phyloP scores from a whole-genome alignment of 2,329 filamentous ascomycete species.

The Epichloe brachyelytri region DNA sequence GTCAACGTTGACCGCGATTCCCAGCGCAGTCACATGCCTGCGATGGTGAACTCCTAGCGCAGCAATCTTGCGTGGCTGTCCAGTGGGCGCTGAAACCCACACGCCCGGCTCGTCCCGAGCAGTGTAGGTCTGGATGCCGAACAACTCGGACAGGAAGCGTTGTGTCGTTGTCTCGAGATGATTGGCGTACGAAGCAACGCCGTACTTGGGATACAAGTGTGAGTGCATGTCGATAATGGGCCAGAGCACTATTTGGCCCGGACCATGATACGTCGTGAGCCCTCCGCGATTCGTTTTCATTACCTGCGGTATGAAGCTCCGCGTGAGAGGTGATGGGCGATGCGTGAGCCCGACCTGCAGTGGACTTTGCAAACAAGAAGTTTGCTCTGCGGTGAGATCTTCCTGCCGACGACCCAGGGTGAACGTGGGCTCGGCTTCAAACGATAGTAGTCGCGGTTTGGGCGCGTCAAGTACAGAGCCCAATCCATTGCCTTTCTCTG shows the following conservation, averaged over 20 bases:
- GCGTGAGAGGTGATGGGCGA: slow-evolving; percentile 16
- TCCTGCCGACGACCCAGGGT: slow-evolving; percentile 77
- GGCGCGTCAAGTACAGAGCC: slow-evolving; percentile 31
- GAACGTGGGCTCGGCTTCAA: slow-evolving; percentile 72
- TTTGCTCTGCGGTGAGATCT: slow-evolving; percentile 32
- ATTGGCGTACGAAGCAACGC: slow-evolving; percentile 63
- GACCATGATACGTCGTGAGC: slow-evolving; percentile 88
- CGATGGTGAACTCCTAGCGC: slow-evolving; percentile 86
- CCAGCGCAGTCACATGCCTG: slow-evolving; percentile 71
- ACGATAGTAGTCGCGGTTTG: slow-evolving; percentile 61
- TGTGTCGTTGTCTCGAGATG: slow-evolving; percentile 68
- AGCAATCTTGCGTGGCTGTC: slow-evolving; percentile 57
- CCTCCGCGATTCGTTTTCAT: slow-evolving; percentile 69
- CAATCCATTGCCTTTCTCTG: slow-evolving; percentile 7
- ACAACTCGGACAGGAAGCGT: slow-evolving; percentile 41
- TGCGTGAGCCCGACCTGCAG: slow-evolving; percentile 19
- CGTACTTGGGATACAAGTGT: slow-evolving; percentile 40
- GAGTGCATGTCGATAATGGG: slow-evolving; percentile 71
- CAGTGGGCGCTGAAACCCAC: slow-evolving; percentile 42
- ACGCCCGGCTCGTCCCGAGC: slow-evolving; percentile 73
- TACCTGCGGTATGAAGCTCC: slow-evolving; percentile 42
- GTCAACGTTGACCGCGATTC: slow-evolving; percentile 67
- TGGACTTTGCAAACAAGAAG: slow-evolving; percentile 28
- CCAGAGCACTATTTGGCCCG: slow-evolving; percentile 86
- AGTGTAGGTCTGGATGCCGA: slow-evolving; percentile 44